phyloP scores from a whole-genome alignment of 805 yeast species.

The Pichia heedii region DNA sequence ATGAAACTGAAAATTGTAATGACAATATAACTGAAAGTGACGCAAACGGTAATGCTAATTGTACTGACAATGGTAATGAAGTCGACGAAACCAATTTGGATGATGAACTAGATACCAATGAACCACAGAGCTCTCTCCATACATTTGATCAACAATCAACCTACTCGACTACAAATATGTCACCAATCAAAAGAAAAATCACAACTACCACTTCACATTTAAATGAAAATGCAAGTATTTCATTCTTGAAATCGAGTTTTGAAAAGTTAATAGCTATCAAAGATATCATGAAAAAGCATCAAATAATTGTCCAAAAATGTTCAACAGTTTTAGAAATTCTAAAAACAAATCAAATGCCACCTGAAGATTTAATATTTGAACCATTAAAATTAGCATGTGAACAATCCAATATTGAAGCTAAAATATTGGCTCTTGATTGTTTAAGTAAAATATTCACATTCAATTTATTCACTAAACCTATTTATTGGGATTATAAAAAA shows the following conservation, averaged over 20 bases:
- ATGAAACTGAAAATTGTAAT: no score
- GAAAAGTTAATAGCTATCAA: conserved; percentile 25
- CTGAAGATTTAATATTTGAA: conserved; percentile 56
- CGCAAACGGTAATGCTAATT: no score
- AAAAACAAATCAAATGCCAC: conserved; percentile 32
- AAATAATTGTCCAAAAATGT: conserved; percentile 28
- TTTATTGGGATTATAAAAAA: conserved; percentile 36
- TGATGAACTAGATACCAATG: not conserved
- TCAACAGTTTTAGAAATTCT: conserved; percentile 37
- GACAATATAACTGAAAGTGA: no score
- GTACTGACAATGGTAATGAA: not conserved
- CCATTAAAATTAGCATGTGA: conserved; percentile 73
- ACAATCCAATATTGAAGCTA: conserved; percentile 52
- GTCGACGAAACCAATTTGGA: not conserved
- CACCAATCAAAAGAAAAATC: conserved; percentile 2
- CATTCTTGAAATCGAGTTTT: conserved; percentile 26
- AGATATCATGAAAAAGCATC: conserved; percentile 35
- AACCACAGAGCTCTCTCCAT: conserved; percentile 1
- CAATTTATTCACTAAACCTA: conserved; percentile 56
- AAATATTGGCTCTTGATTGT: conserved; percentile 71
- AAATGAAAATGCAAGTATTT: conserved; percentile 16
- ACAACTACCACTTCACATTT: conserved; percentile 5
- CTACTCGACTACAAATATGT: conserved; percentile 1
- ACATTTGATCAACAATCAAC: conserved; percentile 6
- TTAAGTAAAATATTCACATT: conserved; percentile 85